Conservation (phyloP, 441 rosid genomes). For the Corymbia citriodora region DNA sequence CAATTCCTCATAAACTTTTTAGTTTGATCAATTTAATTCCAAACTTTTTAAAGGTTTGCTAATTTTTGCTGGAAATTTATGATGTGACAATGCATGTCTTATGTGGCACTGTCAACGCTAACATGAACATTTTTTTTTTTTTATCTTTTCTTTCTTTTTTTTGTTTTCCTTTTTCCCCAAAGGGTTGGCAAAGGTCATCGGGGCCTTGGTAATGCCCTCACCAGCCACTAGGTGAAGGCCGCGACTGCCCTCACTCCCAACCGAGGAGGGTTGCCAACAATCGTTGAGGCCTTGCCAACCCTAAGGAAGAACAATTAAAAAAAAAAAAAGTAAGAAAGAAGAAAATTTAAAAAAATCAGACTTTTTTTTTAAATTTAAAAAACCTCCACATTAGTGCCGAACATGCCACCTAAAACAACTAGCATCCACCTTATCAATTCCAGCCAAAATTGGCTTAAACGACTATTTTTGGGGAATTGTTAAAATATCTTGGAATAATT, state of each 20-base stretch:
- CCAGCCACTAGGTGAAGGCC: not conserved
- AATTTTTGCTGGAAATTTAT: not conserved
- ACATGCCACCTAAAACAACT: fast-evolving
- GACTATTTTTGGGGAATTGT: not conserved
- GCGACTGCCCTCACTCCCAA: fast-evolving
- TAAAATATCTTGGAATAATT: not conserved
- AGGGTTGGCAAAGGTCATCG: fast-evolving
- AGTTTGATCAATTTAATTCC: not conserved
- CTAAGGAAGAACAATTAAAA: not conserved
- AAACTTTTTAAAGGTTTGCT: not conserved
- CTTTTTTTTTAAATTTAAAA: not conserved
- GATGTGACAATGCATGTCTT: fast-evolving
- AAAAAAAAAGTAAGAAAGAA: not conserved
- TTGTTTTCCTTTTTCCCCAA: not conserved
- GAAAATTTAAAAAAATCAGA: not conserved
- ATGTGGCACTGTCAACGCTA: fast-evolving
- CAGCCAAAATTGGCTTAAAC: fast-evolving
- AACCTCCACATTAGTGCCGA: fast-evolving
- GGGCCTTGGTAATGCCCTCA: not conserved
- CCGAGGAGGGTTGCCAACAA: not conserved
- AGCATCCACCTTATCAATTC: not conserved
- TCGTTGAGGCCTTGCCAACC: fast-evolving
- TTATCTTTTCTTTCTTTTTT: not conserved
- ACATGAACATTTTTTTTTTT: fast-evolving
- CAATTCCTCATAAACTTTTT: not conserved